Percentiles rank a stretch among this genome's conserved stretches.
Evolutionary conservation across 176 grass and related monocot species (phyloP).

Genomic region (Poa annua): DNA sequence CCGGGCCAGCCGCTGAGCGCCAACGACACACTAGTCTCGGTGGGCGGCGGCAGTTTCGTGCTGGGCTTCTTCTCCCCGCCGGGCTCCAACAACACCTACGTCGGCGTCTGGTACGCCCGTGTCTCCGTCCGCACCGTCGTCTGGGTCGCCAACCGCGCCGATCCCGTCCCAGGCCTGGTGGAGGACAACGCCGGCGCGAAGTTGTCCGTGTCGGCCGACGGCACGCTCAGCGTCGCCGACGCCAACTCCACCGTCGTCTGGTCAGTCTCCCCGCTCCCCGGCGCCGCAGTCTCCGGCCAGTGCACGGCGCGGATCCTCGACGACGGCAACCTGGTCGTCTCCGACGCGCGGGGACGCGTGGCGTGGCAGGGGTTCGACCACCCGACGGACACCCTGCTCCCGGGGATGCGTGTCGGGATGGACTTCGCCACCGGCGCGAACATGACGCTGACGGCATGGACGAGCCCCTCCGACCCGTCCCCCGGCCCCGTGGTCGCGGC

Average conservation of each 20-base stretch:
- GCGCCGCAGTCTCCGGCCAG: neutral
- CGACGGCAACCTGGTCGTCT: conserved; percentile 52
- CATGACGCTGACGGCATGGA: conserved; percentile 61
- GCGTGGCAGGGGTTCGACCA: conserved; percentile 83
- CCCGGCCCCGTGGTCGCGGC: conserved; percentile 31
- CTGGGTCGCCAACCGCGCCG: conserved; percentile 64
- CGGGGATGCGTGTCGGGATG: conserved; percentile 65
- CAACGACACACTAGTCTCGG: conserved; percentile 47
- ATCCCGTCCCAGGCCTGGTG: conserved; percentile 12
- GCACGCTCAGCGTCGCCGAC: conserved; percentile 42
- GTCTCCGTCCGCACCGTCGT: conserved; percentile 50
- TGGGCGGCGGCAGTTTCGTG: conserved; percentile 42
- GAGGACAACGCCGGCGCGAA: conserved; percentile 29
- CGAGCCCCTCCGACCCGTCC: conserved; percentile 56
- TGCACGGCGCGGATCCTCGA: conserved; percentile 48
- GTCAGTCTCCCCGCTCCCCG: neutral
- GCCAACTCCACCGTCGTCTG: conserved; percentile 45
- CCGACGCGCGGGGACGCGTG: conserved; percentile 5
- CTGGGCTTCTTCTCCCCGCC: conserved; percentile 64
- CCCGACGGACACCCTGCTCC: conserved; percentile 63
- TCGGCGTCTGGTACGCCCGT: conserved; percentile 52
- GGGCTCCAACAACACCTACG: conserved; percentile 54
- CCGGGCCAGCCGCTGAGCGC: conserved; percentile 42
- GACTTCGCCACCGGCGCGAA: conserved; percentile 41
- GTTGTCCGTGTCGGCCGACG: conserved; percentile 36